phyloP scores from a whole-genome alignment of 306 rosid species.

The Cicer chorassanicum region DNA sequence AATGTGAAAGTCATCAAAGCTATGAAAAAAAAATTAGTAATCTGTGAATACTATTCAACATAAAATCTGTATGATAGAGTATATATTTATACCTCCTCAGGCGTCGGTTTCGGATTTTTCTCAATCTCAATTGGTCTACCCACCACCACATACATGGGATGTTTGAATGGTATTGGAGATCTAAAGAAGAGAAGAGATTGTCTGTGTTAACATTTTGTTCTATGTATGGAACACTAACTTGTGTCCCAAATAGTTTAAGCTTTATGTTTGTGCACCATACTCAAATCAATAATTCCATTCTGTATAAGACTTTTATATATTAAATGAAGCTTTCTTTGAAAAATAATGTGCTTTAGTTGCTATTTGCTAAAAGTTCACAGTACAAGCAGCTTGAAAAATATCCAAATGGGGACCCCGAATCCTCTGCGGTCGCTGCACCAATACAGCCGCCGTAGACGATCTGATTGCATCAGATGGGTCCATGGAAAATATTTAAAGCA shows the following conservation, averaged over 20 bases:
- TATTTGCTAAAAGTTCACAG: not conserved
- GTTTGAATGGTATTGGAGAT: conserved; percentile 81
- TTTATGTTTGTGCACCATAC: not conserved
- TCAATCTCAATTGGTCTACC: conserved; percentile 85
- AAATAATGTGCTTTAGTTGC: not conserved
- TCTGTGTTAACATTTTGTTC: conserved; percentile 9
- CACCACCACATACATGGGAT: conserved; percentile 86
- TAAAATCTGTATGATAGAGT: not conserved
- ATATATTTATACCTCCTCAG: conserved; percentile 54
- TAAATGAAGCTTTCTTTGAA: not conserved
- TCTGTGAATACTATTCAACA: not conserved
- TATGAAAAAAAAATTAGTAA: not conserved
- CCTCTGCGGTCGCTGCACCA: not conserved
- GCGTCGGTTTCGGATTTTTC: conserved; percentile 74
- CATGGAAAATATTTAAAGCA: not conserved
- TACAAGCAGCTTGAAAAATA: not conserved
- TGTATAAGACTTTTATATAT: too few species aligned
- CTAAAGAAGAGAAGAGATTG: conserved; percentile 49
- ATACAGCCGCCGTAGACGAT: not conserved
- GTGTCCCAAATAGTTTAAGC: not conserved
- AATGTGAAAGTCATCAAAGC: conserved; percentile 1
- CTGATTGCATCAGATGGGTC: not conserved
- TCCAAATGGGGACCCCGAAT: not conserved
- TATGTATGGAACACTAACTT: not conserved
- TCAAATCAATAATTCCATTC: conserved; percentile 23